Evolutionary conservation across 2,329 filamentous ascomycete species (phyloP), one percentile per base, ranked within the genome.

Genomic region (Aspergillus luchuensis): DNA sequence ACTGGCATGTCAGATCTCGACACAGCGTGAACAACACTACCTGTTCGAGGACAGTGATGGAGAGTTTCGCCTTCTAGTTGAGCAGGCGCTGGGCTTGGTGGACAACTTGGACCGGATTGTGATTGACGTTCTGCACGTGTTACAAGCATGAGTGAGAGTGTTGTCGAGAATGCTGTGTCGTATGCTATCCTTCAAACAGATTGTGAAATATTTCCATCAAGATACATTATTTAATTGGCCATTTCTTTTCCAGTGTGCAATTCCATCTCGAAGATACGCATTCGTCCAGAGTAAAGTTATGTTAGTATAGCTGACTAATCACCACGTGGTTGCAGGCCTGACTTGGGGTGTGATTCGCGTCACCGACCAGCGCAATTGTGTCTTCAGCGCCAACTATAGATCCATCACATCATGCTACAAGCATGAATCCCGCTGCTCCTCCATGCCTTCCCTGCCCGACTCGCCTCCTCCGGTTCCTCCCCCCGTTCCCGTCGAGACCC

Each of bases 401-500:
- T 28, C 11, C 49, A 10, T 38, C 21, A 55, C 48, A 36, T 28
- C 66, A 74, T 76, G 74, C 66, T 63, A 57, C 63, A 55, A 67
- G 64, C 59, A 72, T 72, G 65, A 69, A 65, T 67, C 56, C 56
- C 59, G 52, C 48, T 63, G 33, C 66, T 65, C 64, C 72, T 71
- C 72, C 63, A 76, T 74, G 74, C 67, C 67, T 71, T 65, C 68
- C 48, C 67, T 71, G 67, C 65, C 72, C 56, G 67, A 71, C 55
- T 71, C 74, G 39, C 71, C 74, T 25, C 72, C 74, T 8, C 70
- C 77, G 8, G 72, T 78, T 45, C 77, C 79, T 51, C 77, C 79
- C 47, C 78, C 79, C 13, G 74, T 80, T 49, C 78, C 79, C 56
- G 79, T 80, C 65, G 78, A 80, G 66, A 79, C 78, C 47, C 78